Evolutionary conservation across 371 early-diverging fungal species (phyloP), one percentile per base, ranked within the genome.

Genomic region (Mortierella sp.): DNA sequence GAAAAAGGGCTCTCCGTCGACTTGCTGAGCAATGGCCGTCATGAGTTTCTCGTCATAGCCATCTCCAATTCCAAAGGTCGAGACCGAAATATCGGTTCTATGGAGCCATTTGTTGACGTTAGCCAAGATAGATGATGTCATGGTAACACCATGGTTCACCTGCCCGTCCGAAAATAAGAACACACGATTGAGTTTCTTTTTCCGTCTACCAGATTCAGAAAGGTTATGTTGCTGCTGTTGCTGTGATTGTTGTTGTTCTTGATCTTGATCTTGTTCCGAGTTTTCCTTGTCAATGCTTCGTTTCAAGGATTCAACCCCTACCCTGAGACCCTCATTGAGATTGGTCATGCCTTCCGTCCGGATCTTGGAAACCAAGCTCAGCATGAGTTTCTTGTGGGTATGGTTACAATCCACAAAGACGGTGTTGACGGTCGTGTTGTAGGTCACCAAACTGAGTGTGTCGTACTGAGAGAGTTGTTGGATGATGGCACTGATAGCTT

Each of bases 1-100:
- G 57, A 65, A 72, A 52, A 62, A 66, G 19, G 61, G 26, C 18
- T 72, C 72, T 4, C 72, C 72, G n/a, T 72, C 60, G 57, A 62
- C 72, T 44, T 56, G 44, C 29, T 72, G 44, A n/a, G 72, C 72
- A 7, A 72, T 72, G 21, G 72, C 62, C 45, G 53, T 61, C 72
- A 72, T 72, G 57, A 72, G 72, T 29, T 65, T 72, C 44, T 66
- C 72, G 62, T 72, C 72, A 29, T 72, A 72, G 26, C 61, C 72
- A 19, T 72, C 72, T 44, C 72, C 72, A 62, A 72, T 72, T 57
- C 72, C 72, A n/a, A 72, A 72, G 18, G 72, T 72, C 3, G 72
- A 72, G 57, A 72, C 51, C 16, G 65, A 62, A 21, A 72, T 66
- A 25, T 72, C 66, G 46, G 61, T 65, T 7, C 46, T 57, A 15